Percentiles rank a stretch among this genome's conserved stretches.
These are phyloP conservation scores for Alternaria triticina DNA, from an alignment of 2,329 filamentous ascomycete genomes.

Conservation along the genomic window DNA sequence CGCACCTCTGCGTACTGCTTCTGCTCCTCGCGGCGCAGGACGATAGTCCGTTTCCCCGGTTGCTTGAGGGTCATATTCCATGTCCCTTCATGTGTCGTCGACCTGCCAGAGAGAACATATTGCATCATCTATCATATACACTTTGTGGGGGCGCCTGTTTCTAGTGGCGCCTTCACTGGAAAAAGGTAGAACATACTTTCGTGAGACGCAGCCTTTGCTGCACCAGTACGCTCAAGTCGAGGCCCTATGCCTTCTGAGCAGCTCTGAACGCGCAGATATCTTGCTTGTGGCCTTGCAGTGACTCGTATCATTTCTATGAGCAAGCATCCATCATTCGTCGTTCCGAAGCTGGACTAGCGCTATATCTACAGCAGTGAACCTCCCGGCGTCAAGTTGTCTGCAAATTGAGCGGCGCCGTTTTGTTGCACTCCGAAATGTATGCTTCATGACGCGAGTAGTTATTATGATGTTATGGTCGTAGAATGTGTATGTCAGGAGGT, in stretches of 20 bases:
- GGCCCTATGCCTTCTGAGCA: not conserved
- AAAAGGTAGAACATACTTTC: slow-evolving; percentile 61
- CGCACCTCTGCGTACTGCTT: slow-evolving; percentile 46
- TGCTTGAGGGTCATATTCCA: slow-evolving; percentile 67
- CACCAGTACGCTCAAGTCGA: not conserved
- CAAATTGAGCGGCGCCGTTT: not conserved
- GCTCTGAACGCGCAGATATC: not conserved
- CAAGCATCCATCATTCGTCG: not conserved
- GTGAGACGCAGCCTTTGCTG: not conserved
- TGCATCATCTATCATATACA: slow-evolving; percentile 64
- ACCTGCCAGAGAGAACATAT: slow-evolving; percentile 76
- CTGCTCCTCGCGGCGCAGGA: slow-evolving; percentile 76
- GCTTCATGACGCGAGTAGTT: not conserved
- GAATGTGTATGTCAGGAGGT: not conserved
- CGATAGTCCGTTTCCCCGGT: slow-evolving; percentile 78
- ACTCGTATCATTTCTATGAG: not conserved
- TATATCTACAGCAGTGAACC: not conserved
- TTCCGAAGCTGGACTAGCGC: not conserved
- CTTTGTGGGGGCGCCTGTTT: slow-evolving; percentile 45
- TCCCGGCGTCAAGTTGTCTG: not conserved
- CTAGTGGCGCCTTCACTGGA: slow-evolving; percentile 49
- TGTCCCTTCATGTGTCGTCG: slow-evolving; percentile 73
- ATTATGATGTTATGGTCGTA: not conserved
- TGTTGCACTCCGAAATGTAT: not conserved
- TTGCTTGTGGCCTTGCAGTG: not conserved